Evolutionary conservation across 176 grass and related monocot genomes (phyloP), one percentile per base, ranked within the genome.

Genomic region (Oropetium thomaeum): DNA sequence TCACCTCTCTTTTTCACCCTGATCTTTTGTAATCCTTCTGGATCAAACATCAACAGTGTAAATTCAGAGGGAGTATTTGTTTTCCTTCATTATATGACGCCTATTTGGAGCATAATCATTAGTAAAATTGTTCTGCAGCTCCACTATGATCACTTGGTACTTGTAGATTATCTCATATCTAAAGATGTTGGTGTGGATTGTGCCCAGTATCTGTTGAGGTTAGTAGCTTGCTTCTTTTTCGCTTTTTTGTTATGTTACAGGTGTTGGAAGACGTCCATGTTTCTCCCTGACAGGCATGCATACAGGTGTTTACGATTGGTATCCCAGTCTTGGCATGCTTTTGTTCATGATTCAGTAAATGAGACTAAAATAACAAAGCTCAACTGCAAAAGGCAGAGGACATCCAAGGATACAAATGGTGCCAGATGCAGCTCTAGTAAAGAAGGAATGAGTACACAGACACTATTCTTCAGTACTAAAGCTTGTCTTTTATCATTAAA

Each of bases 151-250:
- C 91, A 98, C 76, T 76, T 94, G 82, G 86, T 98, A 55, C 86
- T 98, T 65, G 66, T 94, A 79, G 95, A 98, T 83, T 98, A 94
- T 75, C 90, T 98, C 58, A 92, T 93, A 82, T 94, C 95, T 72
- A 92, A 94, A 75, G 88, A 94, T 80, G 86, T 83, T 51, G 86
- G 95, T 60, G 79, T 93, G 58, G 74, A 81, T 79, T 98, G 82
- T 90, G 91, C 76, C 44, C 86, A 78, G 42, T 98, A 98, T 87
- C 69, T 98, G 38, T 86, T 98, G 88, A 91, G 95, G 95, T 86
- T 64, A 77, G 58, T 74, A 48, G 22, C 65, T 74, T 62, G 32
- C 27, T 73, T 75, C 23, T 11, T 14, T 35, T 83, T 77, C 13
- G 10, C 23, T 57, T 60, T n/a, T 26, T 66, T 25, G 30, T 35